Evolutionary conservation across 192 early-diverging fungal species (phyloP), one percentile per base, ranked within the genome.

Genomic region (Dimargaris cristalligena): DNA sequence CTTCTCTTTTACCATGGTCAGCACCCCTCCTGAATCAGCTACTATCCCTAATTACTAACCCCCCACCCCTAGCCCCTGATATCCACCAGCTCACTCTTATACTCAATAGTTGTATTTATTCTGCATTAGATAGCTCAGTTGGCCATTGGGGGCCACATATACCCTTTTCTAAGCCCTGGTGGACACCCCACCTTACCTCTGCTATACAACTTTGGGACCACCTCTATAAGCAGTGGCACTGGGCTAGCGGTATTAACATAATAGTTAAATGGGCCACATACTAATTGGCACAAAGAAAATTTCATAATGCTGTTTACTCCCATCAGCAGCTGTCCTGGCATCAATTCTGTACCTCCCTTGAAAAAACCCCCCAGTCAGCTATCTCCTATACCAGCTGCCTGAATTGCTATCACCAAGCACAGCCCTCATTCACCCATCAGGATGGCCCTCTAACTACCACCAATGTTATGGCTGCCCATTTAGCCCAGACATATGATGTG

Each of bases 401-500:
- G 8, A 41, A 41, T 16, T 16, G 38, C 16, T 16, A 16, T 16
- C 6, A 16, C 8, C 6, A 41, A 41, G 8, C 6, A 10, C 38
- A 41, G 38, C 8, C 61, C 31, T 44, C 61, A 31, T 62, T 62
- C 52, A 22, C 30, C 4, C 61, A 62, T 38, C 31, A 31, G 22
- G 61, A 62, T 38, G 61, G 51, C 22, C 55, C 61, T 0, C 26
- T 29, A 8, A 34, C 16, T 4, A 50, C 61, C 32, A 14, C 20
- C 23, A 13, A 32, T n/a, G 34, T 62, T n/a, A 62, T 62, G 61
- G n/a, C 32, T 22, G 44, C 26, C 18, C 61, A 62, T 41, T 33
- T 62, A 0, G 61, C 30, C 9, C 20, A 46, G 3, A 32, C 57
- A 1, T 62, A 62, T 33, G 45, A 32, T 44, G 61, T 46, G 22